Conservation (phyloP, 2,329 filamentous ascomycete species). For the Clonostachys byssicola region DNA sequence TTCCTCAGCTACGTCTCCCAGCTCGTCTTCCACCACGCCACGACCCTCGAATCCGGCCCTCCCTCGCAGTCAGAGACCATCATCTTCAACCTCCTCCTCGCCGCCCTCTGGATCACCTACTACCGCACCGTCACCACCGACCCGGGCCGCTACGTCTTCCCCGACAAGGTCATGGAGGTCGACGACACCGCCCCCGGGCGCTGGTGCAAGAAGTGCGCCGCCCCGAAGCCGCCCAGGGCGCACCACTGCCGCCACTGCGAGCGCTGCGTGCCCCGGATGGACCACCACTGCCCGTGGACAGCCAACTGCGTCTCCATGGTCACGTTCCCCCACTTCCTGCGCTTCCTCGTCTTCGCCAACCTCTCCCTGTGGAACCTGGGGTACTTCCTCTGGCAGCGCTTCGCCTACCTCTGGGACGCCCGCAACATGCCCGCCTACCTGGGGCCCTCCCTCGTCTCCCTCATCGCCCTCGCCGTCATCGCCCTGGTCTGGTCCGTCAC, state of each 20-base stretch:
- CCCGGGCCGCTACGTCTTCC: conserved; percentile 50
- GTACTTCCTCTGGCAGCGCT: conserved; percentile 56
- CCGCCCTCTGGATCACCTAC: conserved; percentile 67
- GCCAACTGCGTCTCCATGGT: conserved; percentile 77
- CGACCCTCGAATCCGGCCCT: conserved; percentile 56
- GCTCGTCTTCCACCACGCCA: conserved; percentile 56
- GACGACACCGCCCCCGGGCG: conserved; percentile 44
- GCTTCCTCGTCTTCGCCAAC: conserved; percentile 71
- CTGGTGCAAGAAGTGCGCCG: conserved; percentile 75
- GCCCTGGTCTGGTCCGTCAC: conserved; percentile 53
- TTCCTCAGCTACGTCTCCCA: conserved; percentile 73
- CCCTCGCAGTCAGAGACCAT: conserved; percentile 51
- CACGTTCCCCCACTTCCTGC: conserved; percentile 78
- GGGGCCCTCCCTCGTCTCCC: conserved; percentile 56
- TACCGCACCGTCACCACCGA: conserved; percentile 54
- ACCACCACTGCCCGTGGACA: conserved; percentile 86
- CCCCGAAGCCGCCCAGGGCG: conserved; percentile 70
- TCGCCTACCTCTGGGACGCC: conserved; percentile 56
- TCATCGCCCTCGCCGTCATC: conserved; percentile 59
- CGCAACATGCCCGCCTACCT: conserved; percentile 71
- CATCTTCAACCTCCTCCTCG: conserved; percentile 62
- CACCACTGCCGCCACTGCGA: conserved; percentile 79
- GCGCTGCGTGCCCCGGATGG: conserved; percentile 76
- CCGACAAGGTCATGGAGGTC: conserved; percentile 24
- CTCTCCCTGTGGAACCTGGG: conserved; percentile 58